Conservation (phyloP, 768 basidiomycete species). For the Scleroderma bovista region DNA sequence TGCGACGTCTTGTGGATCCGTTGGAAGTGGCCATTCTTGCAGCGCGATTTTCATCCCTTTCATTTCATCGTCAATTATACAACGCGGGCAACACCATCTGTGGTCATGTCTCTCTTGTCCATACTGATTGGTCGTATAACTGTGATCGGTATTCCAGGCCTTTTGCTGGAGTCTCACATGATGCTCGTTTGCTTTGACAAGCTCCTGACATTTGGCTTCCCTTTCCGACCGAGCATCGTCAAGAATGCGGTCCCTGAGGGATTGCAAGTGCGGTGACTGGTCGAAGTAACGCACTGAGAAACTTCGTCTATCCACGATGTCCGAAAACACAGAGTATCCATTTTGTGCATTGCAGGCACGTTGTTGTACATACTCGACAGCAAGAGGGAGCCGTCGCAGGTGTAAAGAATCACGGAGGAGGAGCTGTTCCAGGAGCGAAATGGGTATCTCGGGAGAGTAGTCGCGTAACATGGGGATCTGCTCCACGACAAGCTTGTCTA, state of each 20-base stretch:
- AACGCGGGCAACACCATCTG: conserved; percentile 17
- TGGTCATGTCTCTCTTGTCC: not conserved
- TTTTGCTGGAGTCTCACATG: not conserved
- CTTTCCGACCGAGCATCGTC: conserved; percentile 14
- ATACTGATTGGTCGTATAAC: not conserved
- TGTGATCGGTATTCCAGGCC: not conserved
- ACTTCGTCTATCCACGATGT: conserved; percentile 6
- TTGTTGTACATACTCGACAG: conserved; percentile 24
- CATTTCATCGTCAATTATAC: conserved; percentile 16
- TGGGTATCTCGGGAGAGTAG: conserved; percentile 43
- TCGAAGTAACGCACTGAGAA: conserved; percentile 34
- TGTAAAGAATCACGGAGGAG: conserved; percentile 30
- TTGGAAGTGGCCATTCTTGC: conserved; percentile 43
- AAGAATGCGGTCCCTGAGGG: conserved; percentile 25
- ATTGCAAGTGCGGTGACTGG: conserved; percentile 10
- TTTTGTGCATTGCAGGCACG: conserved; percentile 17
- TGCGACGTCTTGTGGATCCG: conserved; percentile 10
- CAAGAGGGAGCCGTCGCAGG: conserved; percentile 24
- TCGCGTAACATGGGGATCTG: conserved; percentile 32
- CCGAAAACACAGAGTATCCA: conserved; percentile 31
- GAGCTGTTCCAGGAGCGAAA: conserved; percentile 33
- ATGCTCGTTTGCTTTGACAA: conserved; percentile 10
- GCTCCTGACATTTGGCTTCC: conserved; percentile 10
- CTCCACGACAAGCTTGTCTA: conserved; percentile 23
- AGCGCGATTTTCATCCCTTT: conserved; percentile 24